Evolutionary conservation across 257 asterid species (phyloP).

Genomic region (Solanum gandarillasii): DNA sequence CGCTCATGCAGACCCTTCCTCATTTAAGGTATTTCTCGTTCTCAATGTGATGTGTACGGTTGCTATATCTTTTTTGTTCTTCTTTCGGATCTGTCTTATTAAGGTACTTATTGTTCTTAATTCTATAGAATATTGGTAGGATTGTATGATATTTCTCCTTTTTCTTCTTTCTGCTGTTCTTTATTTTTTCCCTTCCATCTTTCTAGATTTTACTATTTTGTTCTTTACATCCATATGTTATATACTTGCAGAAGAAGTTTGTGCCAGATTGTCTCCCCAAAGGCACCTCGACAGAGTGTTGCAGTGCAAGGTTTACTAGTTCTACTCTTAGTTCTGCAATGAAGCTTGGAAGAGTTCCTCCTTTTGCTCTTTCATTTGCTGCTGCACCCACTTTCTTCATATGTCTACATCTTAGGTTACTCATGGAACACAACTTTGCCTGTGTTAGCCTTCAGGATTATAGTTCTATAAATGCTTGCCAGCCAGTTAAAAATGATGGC

Average conservation of each 20-base stretch:
- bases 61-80: constrained; percentile 1
- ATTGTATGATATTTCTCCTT: background rate
- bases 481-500: constrained; percentile 17
- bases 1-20: constrained; percentile 26
- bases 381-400: constrained; percentile 41
- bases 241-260: constrained; percentile 27
- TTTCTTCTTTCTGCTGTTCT: background rate
- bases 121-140: background rate
- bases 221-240: background rate
- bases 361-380: constrained; percentile 37
- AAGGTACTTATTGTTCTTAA: background rate
- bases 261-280: constrained; percentile 31
- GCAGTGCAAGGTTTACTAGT: constrained; percentile 16
- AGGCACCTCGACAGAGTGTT: constrained; percentile 39
- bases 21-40: constrained; percentile 38
- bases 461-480: constrained; percentile 13
- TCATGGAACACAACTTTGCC: constrained; percentile 30
- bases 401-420: constrained; percentile 28
- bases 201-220: background rate
- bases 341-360: constrained; percentile 26
- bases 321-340: constrained; percentile 28
- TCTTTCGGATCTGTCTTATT: background rate
- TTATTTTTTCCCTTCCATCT: background rate
- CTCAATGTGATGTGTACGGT: background rate
- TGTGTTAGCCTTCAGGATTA: constrained; percentile 19